A percentile compares a stretch with the other conserved stretches of the same genome.
Evolutionary conservation across 179 eudicot genomes (phyloP).

Genomic region (Spinacia oleracea): DNA sequence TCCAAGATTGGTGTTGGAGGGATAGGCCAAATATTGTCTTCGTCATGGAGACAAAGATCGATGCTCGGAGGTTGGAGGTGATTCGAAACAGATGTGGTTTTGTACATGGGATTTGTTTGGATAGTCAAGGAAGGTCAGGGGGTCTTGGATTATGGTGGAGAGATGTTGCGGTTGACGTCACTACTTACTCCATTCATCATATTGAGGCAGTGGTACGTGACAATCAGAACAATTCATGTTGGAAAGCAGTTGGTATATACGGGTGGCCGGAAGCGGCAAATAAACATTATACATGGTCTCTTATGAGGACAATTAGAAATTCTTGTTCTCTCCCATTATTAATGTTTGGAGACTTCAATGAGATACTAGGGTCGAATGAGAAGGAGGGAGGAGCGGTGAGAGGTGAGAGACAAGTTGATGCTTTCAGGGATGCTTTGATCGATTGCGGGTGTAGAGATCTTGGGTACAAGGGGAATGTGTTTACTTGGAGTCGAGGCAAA

Average conservation of each 20-base stretch:
- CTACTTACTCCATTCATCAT: neutral
- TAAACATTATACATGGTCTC: neutral
- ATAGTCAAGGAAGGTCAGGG: neutral
- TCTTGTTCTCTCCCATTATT: accelerated
- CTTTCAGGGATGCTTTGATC: neutral
- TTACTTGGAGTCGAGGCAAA: neutral
- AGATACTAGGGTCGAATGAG: neutral
- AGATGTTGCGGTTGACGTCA: neutral
- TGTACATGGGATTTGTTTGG: neutral
- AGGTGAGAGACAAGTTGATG: neutral
- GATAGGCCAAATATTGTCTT: neutral
- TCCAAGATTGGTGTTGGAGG: too few relatives aligned
- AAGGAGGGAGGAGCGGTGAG: neutral
- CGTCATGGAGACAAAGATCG: neutral
- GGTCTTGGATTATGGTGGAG: neutral
- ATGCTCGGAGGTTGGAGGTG: neutral
- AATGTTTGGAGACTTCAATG: neutral
- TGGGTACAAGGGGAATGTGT: neutral
- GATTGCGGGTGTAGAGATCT: neutral
- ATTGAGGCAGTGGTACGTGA: neutral
- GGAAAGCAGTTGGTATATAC: neutral
- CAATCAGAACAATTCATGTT: neutral
- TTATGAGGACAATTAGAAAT: neutral
- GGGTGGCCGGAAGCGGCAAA: neutral
- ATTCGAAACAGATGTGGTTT: neutral